phyloP scores from a whole-genome alignment of 495 filamentous ascomycete species.

The Lasiosphaeria hispida region DNA sequence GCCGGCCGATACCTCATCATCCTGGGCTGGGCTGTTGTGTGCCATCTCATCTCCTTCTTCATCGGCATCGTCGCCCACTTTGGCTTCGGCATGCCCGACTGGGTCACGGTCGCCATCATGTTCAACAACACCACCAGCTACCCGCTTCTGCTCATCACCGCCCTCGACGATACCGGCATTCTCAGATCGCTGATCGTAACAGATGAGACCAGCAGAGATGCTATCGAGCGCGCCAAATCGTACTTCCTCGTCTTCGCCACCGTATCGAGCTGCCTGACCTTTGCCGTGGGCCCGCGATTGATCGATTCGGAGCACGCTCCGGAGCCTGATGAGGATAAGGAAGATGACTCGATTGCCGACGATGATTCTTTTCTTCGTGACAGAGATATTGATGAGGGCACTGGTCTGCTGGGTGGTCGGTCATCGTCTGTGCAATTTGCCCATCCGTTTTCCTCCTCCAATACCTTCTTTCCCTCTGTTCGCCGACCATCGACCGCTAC shows the following conservation, averaged over 20 bases:
- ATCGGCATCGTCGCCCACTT: conserved; percentile 39
- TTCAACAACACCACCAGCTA: conserved; percentile 79
- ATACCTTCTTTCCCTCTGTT: conserved; percentile 7
- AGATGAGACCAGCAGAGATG: conserved; percentile 38
- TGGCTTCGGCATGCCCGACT: conserved; percentile 54
- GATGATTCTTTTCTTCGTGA: background rate
- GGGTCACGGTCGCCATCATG: conserved; percentile 63
- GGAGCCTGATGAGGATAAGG: conserved; percentile 29
- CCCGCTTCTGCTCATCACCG: conserved; percentile 65
- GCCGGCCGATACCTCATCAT: conserved; percentile 54
- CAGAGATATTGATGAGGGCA: conserved; percentile 21
- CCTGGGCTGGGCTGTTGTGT: conserved; percentile 42
- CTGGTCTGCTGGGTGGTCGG: conserved; percentile 9
- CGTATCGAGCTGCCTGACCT: conserved; percentile 45
- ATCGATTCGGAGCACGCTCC: conserved; percentile 34
- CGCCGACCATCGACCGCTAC: background rate
- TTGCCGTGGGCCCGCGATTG: conserved; percentile 62
- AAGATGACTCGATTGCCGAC: conserved; percentile 2
- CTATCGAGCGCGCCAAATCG: conserved; percentile 63
- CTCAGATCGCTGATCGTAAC: conserved; percentile 48
- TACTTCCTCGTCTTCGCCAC: conserved; percentile 65
- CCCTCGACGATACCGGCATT: conserved; percentile 64
- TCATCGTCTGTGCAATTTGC: background rate
- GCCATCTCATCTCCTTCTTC: conserved; percentile 42
- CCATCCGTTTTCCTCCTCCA: conserved; percentile 2